These are phyloP conservation scores for Xylariaceae sp. DNA, from an alignment of 2,329 filamentous ascomycete species.

Conservation along the genomic window DNA sequence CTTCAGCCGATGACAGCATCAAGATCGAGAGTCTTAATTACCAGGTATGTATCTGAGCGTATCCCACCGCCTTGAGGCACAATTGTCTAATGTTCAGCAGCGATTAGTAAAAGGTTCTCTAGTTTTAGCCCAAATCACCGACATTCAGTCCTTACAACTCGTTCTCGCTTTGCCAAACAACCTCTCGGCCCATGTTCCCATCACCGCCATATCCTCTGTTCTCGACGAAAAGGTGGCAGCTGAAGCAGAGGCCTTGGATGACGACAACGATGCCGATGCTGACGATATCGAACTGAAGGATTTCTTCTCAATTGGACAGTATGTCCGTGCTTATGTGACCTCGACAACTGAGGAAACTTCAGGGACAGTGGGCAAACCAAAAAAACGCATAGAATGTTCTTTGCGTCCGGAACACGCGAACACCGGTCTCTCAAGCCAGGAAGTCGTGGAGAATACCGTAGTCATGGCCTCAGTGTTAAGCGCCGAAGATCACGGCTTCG, in stretches of 20 bases:
- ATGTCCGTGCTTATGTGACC: conserved; percentile 76
- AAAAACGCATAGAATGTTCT: conserved; percentile 82
- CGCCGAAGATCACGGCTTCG: conserved; percentile 90
- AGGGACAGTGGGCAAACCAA: conserved; percentile 55
- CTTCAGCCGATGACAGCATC: conserved; percentile 53
- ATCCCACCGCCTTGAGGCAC: background rate
- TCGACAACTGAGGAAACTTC: conserved; percentile 68
- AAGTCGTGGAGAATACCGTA: conserved; percentile 70
- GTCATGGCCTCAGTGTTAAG: conserved; percentile 86
- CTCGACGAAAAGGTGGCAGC: conserved; percentile 74
- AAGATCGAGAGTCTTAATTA: conserved; percentile 85
- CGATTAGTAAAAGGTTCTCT: conserved; percentile 80
- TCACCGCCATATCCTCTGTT: conserved; percentile 84
- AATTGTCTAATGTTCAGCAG: conserved; percentile 60
- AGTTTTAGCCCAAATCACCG: conserved; percentile 79
- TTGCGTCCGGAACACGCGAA: conserved; percentile 78
- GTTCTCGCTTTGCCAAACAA: conserved; percentile 88
- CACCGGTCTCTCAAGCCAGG: conserved; percentile 65
- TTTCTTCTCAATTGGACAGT: conserved; percentile 81
- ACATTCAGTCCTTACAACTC: conserved; percentile 76
- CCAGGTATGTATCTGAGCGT: conserved; percentile 57
- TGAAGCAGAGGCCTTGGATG: conserved; percentile 54
- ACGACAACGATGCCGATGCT: conserved; percentile 50
- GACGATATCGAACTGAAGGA: conserved; percentile 67
- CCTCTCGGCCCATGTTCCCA: conserved; percentile 79